phyloP scores from a whole-genome alignment of 768 basidiomycete species.

The Suillus variegatus region DNA sequence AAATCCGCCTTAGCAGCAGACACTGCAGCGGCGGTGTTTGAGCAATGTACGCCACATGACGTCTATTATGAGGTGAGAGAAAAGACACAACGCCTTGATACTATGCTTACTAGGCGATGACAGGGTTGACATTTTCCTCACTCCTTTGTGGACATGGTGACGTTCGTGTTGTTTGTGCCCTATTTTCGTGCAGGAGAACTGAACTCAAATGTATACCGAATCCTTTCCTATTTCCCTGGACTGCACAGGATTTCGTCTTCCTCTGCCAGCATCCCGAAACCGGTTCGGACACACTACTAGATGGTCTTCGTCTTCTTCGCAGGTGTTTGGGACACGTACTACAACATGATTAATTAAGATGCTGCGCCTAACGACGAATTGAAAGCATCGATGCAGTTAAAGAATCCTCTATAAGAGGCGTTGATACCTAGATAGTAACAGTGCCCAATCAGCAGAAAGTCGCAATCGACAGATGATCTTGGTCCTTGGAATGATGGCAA shows the following conservation, averaged over 20 bases:
- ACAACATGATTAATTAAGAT: slow-evolving; percentile 74
- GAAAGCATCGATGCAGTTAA: slow-evolving; percentile 4
- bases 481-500: slow-evolving; percentile 66
- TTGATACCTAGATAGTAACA: slow-evolving; percentile 56
- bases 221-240: slow-evolving; percentile 49
- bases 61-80: slow-evolving; percentile 41
- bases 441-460: slow-evolving; percentile 1
- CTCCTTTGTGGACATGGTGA: slow-evolving; percentile 21
- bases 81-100: neutral
- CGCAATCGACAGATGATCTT: slow-evolving; percentile 8
- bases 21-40: slow-evolving; percentile 56
- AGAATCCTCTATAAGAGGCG: slow-evolving; percentile 51
- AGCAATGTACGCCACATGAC: slow-evolving; percentile 65
- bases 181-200: slow-evolving; percentile 27
- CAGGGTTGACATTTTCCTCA: slow-evolving; percentile 52
- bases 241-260: slow-evolving; percentile 40
- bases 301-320: slow-evolving; percentile 64
- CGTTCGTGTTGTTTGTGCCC: slow-evolving; percentile 10
- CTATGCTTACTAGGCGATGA: slow-evolving; percentile 50
- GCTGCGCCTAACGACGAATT: slow-evolving; percentile 53
- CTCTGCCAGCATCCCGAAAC: slow-evolving; percentile 62
- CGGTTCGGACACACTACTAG: slow-evolving; percentile 57
- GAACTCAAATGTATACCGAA: slow-evolving; percentile 62
- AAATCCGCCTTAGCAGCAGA: slow-evolving; percentile 73
- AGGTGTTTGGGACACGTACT: slow-evolving; percentile 78